phyloP scores from a whole-genome alignment of 108 stramenopile species.

The Epipyxis sp. region DNA sequence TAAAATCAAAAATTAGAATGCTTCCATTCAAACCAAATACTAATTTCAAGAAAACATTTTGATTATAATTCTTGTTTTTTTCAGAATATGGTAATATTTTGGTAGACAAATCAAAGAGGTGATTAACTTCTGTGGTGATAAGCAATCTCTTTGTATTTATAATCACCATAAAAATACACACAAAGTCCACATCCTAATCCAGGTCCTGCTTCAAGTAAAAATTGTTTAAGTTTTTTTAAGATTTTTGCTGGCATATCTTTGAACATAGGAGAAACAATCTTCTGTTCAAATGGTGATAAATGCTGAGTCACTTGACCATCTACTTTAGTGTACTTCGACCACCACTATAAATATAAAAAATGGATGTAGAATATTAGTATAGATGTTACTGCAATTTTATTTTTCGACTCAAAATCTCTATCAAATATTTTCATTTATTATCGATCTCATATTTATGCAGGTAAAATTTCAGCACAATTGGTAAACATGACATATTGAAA shows the following conservation, averaged over 20 bases:
- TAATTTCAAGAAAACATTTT: too few relatives aligned
- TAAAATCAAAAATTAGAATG: too few relatives aligned
- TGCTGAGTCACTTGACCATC: conserved; percentile 32
- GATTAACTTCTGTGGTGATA: conserved; percentile 26
- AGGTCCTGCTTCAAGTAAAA: conserved; percentile 8
- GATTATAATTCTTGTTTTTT: too few relatives aligned
- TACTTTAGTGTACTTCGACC: conserved; percentile 26
- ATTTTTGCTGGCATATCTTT: conserved; percentile 21
- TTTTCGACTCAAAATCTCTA: not conserved
- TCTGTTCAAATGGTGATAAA: conserved; percentile 27
- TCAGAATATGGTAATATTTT: too few relatives aligned
- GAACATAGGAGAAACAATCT: not conserved
- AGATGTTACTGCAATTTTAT: not conserved
- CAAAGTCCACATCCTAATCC: not conserved
- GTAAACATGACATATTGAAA: not conserved
- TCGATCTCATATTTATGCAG: too few relatives aligned
- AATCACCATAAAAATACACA: not conserved
- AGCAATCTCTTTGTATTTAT: conserved; percentile 13
- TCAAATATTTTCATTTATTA: too few relatives aligned
- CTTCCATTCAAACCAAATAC: too few relatives aligned
- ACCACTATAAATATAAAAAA: conserved; percentile 8
- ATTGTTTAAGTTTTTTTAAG: not conserved
- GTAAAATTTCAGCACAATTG: too few relatives aligned
- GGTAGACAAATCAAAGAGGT: too few relatives aligned
- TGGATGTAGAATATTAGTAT: not conserved